Base-by-base conservation (phyloP, 1,284 basidiomycete genomes). In the Blastosporella zonata region DNA sequence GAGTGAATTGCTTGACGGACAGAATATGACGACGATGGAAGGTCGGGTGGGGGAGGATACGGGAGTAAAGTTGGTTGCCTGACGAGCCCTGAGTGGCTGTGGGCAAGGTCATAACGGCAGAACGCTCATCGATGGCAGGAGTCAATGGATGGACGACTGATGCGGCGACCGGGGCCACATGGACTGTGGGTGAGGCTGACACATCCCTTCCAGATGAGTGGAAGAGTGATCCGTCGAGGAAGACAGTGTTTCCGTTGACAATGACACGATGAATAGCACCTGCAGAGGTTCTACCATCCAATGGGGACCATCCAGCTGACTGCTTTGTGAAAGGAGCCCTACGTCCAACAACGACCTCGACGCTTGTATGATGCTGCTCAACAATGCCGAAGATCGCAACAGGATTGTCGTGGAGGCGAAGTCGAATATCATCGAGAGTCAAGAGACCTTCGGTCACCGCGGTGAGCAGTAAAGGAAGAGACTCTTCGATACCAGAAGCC, bases 201-300 rank as follows among this genome's bases (percentile, higher is more conserved):
- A 98, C 74, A 61, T 99, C 94, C 55, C 84, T 83, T 40, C 94
- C 96, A 35, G 75, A 64, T 0, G 73, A 62, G 51, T 82, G 73
- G 40, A 83, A 82, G 50, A 91, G 72, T 8, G 78, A 74, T n/a
- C 96, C 96, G 61, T 99, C 97, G 13, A 99, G 75, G 73, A 90
- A 93, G 28, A 88, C 81, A 1, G 95, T 97, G 65, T 91, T 86
- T n/a, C 88, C 91, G 59, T 96, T 88, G 52, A 97, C 75, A 45
- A 95, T 82, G 17, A 99, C 95, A 52, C 97, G 82, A 70, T 98
- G 93, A 28, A 98, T 81, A 23, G 82, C 77, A 25, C 94, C 96
- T 6, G 80, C 73, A 18, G 92, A 76, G 1, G 74, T 67, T 36
- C 73, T 79, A 36, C 81, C 78, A 27, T 85, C 79, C 28, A 98